Conservation (phyloP, 78 protist genomes). For the Polysphondylium violaceum region DNA sequence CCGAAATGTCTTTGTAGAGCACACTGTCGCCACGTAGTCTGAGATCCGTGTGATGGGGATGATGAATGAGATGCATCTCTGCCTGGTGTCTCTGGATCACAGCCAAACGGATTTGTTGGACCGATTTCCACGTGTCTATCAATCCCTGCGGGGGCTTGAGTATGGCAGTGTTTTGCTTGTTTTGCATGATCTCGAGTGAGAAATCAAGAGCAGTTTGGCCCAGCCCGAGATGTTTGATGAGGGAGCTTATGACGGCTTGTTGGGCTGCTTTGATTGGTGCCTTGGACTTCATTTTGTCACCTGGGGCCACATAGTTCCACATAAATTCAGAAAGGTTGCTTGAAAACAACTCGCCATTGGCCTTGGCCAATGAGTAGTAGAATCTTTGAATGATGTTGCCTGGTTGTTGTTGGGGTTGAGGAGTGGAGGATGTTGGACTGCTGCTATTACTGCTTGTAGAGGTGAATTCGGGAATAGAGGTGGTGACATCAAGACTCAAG, state of each 20-base stretch:
- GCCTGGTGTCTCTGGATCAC: conserved; percentile 79
- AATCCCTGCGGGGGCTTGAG: conserved; percentile 53
- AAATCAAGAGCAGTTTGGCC: conserved; percentile 37
- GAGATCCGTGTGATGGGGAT: conserved; percentile 10
- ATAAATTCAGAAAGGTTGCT: conserved; percentile 54
- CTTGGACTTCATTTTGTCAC: conserved; percentile 20
- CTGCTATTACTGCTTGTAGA: background rate
- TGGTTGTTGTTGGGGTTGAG: background rate
- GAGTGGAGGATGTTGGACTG: background rate
- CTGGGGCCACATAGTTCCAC: conserved; percentile 70
- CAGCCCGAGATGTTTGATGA: conserved; percentile 39
- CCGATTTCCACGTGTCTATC: conserved; percentile 61
- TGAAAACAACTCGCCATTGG: conserved; percentile 22
- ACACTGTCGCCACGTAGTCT: conserved; percentile 59
- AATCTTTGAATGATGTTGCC: conserved; percentile 47
- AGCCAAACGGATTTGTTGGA: conserved; percentile 21
- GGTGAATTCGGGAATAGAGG: background rate
- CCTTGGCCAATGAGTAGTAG: conserved; percentile 27
- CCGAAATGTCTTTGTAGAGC: conserved; percentile 66
- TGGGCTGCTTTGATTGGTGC: conserved; percentile 48
- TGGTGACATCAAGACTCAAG: too few species aligned
- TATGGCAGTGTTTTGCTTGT: background rate
- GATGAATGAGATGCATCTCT: conserved; percentile 22
- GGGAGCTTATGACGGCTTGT: conserved; percentile 54
- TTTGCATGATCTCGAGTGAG: conserved; percentile 41